Evolutionary conservation across 2,329 filamentous ascomycete species (phyloP).

Genomic region (Hypomyces perniciosus): DNA sequence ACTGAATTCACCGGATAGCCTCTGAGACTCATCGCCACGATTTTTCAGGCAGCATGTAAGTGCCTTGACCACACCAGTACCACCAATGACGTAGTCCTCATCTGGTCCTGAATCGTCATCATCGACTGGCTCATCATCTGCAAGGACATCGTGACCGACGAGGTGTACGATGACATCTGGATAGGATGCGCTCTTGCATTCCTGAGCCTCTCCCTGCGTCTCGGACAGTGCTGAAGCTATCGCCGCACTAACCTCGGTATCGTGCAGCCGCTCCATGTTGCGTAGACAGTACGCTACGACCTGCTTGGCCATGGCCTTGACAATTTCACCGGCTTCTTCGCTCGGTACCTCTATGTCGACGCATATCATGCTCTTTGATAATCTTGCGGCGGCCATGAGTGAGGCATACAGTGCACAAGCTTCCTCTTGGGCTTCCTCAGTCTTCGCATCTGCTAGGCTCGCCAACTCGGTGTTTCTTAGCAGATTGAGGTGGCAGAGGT

Average conservation of each 20-base stretch:
- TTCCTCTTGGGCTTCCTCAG: conserved; percentile 80
- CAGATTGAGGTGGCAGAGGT: conserved; percentile 79
- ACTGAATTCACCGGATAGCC: conserved; percentile 47
- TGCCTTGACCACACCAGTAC: conserved; percentile 91
- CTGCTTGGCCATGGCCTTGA: conserved; percentile 87
- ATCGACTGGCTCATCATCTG: conserved; percentile 47
- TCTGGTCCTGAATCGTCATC: conserved; percentile 69
- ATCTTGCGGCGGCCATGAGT: conserved; percentile 76
- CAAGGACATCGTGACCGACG: conserved; percentile 60
- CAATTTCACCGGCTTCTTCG: conserved; percentile 76
- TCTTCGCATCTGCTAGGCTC: conserved; percentile 65
- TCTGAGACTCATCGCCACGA: conserved; percentile 55
- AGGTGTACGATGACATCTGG: conserved; percentile 84
- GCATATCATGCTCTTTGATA: conserved; percentile 78
- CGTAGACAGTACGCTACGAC: conserved; percentile 90
- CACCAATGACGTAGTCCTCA: conserved; percentile 92
- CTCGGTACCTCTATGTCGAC: conserved; percentile 87
- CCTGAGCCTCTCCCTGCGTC: conserved; percentile 24
- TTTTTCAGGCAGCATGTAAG: conserved; percentile 86
- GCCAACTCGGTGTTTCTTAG: conserved; percentile 72
- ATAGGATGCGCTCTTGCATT: conserved; percentile 37
- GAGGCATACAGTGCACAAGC: conserved; percentile 91
- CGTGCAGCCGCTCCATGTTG: conserved; percentile 77
- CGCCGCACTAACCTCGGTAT: conserved; percentile 52
- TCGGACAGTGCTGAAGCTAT: conserved; percentile 39